Evolutionary conservation across 768 basidiomycete genomes (phyloP), one percentile per base, ranked within the genome.

Genomic region (Mycena alexandri): DNA sequence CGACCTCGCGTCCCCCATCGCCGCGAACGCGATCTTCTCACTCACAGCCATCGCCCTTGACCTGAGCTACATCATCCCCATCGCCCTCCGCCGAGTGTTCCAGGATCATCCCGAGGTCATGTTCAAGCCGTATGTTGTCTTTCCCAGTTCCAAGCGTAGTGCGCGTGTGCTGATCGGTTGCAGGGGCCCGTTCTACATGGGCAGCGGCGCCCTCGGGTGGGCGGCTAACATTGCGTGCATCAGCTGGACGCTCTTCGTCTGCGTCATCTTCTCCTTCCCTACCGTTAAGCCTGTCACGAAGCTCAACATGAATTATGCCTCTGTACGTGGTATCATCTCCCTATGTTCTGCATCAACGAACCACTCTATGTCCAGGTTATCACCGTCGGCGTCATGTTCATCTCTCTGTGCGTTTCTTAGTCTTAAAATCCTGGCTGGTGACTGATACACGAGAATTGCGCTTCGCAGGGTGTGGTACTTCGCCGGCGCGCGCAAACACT

Each of bases 261-360:
- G 81, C 63, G 83, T 93, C 47, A 88, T 94, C 71, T 92, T 93
- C 78, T 87, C 89, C 46, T 79, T 94, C 71, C 93, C 93, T 1
- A 91, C 88, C 6, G 74, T 86, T 47, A 78, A 83, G 46, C 93
- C 94, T 4, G 90, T 93, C 19, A 92, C 90, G n/a, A 72, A 78
- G 43, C 75, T 83, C 34, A 93, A 89, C 65, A 93, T 94, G 91
- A 93, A 94, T 75, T 94, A 94, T 72, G 90, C 91, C n/a, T 86
- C 90, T 34, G 91, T 90, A 64, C 72, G 85, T 79, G 3, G 43
- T 11, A 5, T 25, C 5, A 14, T 17, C 43, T 12, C 38, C 14
- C 25, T 25, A 43, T 19, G 4, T 24, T 14, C 38, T 11, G 4
- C 47, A 44, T 44, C 63, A 24, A 55, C 46, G 34, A 21, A 29